A percentile compares a stretch with the other conserved stretches of the same genome.
Evolutionary conservation across 768 basidiomycete species (phyloP).

Genomic region (Phanerochaete sordida): DNA sequence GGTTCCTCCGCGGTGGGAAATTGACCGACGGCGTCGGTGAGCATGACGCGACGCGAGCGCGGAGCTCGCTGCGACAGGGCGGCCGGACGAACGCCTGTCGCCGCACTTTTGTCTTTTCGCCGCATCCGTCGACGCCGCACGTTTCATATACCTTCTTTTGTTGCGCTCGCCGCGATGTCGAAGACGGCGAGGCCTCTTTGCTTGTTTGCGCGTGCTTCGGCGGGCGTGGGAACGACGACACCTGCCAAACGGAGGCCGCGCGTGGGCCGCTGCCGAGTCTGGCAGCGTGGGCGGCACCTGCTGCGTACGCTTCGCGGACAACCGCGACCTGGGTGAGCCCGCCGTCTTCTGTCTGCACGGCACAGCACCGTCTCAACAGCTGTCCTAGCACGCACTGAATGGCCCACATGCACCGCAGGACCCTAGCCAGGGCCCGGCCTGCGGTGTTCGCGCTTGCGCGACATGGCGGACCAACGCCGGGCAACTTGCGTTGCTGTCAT

Average conservation of each 20-base stretch:
- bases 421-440: too few relatives aligned
- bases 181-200: background rate
- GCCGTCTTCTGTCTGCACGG: background rate
- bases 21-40: background rate
- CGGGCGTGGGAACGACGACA: background rate
- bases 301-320: background rate
- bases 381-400: background rate
- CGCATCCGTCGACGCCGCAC: background rate
- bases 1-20: background rate
- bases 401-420: background rate
- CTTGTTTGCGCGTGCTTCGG: background rate
- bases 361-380: background rate
- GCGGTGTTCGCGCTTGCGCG: too few relatives aligned
- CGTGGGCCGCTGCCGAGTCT: too few relatives aligned
- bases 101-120: too few relatives aligned
- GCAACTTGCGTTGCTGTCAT: background rate
- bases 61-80: too few relatives aligned
- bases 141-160: background rate
- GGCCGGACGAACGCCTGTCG: too few relatives aligned
- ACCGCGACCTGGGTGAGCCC: background rate
- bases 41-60: background rate
- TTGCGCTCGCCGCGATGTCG: background rate
- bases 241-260: background rate
- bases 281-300: background rate
- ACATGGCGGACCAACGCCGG: background rate